Percentiles rank a stretch among this genome's conserved stretches.
phyloP scores from a whole-genome alignment of 768 basidiomycete genomes.

The Sporobolomyces roseus region DNA sequence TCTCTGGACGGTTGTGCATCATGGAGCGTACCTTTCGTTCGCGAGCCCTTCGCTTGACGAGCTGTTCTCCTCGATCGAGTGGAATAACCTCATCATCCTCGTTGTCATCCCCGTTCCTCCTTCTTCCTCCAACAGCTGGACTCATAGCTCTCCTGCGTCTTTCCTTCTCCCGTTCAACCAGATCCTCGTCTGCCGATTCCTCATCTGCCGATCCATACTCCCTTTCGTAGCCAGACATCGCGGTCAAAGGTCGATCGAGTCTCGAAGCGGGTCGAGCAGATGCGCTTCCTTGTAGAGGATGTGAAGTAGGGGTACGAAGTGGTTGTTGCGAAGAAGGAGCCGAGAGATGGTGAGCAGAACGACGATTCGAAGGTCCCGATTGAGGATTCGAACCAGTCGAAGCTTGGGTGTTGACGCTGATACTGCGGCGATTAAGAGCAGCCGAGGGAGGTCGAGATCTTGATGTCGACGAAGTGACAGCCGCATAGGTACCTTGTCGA shows the following conservation, averaged over 20 bases:
- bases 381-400: conserved; percentile 13
- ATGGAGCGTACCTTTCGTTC: conserved; percentile 45
- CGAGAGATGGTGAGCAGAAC: conserved; percentile 9
- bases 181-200: conserved; percentile 14
- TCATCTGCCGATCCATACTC: conserved; percentile 9
- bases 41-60: conserved; percentile 50
- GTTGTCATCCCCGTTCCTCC: conserved; percentile 35
- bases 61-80: conserved; percentile 51
- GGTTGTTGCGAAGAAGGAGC: conserved; percentile 14
- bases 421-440: conserved; percentile 11
- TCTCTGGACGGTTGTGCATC: too few relatives aligned
- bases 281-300: background rate
- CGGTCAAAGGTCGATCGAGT: conserved; percentile 3
- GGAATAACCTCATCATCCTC: conserved; percentile 49
- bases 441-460: conserved; percentile 8
- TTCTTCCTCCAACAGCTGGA: background rate
- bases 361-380: conserved; percentile 14
- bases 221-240: background rate
- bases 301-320: background rate
- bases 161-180: background rate
- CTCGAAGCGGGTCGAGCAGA: background rate
- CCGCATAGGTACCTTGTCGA: background rate
- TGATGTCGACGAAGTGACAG: background rate
- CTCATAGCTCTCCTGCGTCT: conserved; percentile 9
- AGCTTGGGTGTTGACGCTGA: conserved; percentile 27